Evolutionary conservation across 2,329 filamentous ascomycete species (phyloP), one percentile per base, ranked within the genome.

Genomic region (Penicillium brasilianum): DNA sequence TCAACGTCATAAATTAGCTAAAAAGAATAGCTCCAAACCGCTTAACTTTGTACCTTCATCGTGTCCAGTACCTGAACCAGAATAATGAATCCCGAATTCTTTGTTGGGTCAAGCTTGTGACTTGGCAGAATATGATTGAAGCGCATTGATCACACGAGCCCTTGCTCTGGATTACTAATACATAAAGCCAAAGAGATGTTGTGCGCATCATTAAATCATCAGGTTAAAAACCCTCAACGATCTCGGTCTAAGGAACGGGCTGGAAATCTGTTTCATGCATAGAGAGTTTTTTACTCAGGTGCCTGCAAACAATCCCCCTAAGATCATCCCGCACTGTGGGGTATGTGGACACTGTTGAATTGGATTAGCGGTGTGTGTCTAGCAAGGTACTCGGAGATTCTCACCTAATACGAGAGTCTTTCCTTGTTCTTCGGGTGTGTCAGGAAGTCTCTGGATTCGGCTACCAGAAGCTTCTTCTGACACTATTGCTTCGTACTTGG

Each of bases 401-500:
- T 37, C 11, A 37, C 34, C 34, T 37, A 37, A 13, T 37, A 37
- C 9, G 9, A 37, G 34, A 13, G 34, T 37, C 34, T 37, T 37
- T 16, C 34, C 34, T 37, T 37, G 34, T 37, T 37, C 14, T 37
- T 37, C 34, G 6, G 34, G 34, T 37, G 34, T 37, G 11, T 37
- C 34, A 37, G 34, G 34, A 37, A 37, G 34, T 37, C 34, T 37
- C 34, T 16, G 34, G 34, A 37, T 37, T 14, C 34, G 34, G 11
- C 34, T 37, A 37, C 56, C 48, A 28, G 55, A 62, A 49, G 56
- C 60, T 36, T 62, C 60, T 56, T 48, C 37, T 56, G 48, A 53
- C 18, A 54, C 34, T 44, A 59, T 55, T 13, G 48, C 49, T 32
- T 48, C 22, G n/a, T 54, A 59, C 18, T 39, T n/a, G 20, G 49